These are phyloP conservation scores for Echinochloa phyllopogon DNA, from an alignment of 176 grass and related monocot species.

Conservation along the genomic window DNA sequence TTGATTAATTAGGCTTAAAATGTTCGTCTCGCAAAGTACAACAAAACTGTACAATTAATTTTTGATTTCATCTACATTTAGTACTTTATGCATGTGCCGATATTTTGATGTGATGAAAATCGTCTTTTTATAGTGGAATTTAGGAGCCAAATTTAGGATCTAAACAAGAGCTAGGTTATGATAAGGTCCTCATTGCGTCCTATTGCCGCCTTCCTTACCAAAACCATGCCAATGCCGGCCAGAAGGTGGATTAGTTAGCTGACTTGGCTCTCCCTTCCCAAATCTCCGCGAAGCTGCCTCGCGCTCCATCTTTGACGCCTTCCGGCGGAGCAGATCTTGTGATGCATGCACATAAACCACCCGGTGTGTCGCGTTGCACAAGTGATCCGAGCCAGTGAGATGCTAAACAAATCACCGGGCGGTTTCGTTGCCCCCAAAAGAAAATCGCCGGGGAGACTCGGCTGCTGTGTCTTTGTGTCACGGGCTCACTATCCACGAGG, in stretches of 20 bases:
- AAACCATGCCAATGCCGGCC: neutral
- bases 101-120: too few relatives aligned
- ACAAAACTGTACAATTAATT: too few relatives aligned
- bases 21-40: too few relatives aligned
- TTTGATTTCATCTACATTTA: too few relatives aligned
- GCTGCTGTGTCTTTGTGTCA: too few relatives aligned
- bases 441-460: too few relatives aligned
- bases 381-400: neutral
- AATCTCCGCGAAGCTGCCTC: neutral
- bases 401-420: neutral
- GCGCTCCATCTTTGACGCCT: slow-evolving; percentile 1
- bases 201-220: neutral
- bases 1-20: too few relatives aligned
- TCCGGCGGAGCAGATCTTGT: neutral
- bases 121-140: too few relatives aligned
- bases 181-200: neutral
- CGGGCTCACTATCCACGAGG: too few relatives aligned
- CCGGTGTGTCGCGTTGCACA: neutral
- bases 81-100: too few relatives aligned
- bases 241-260: slow-evolving; percentile 2
- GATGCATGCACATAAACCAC: neutral
- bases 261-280: neutral
- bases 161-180: too few relatives aligned
- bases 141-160: too few relatives aligned
- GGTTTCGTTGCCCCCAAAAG: neutral